Base-by-base conservation (phyloP, 352 stramenopile species). In the Phytopythium cucurbitacearum region DNA sequence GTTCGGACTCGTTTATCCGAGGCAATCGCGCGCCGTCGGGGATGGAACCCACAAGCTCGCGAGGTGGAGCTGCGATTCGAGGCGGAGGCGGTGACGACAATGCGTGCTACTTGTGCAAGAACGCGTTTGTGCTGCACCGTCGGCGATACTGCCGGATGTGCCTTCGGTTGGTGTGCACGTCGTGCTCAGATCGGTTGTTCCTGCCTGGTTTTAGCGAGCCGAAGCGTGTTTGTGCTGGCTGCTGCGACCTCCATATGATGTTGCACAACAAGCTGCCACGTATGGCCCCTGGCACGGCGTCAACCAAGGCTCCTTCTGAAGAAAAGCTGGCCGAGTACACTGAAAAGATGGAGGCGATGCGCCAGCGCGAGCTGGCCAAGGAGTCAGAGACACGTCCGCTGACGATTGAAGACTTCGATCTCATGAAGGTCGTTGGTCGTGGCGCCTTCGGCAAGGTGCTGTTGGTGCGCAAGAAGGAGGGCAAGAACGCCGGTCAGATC, bases 391-490 rank as follows among this genome's bases (percentile, higher is more conserved):
- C 77, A 37, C 59, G 63, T 9, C 85, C 85, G 3, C 52, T 98
- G 36, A 69, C 59, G 38, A 97, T 97, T 55, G 81, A 94, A 4
- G 95, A 98, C 69, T 98, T 98, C 64, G 87, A 98, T 54, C 57
- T 98, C 36, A 72, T 98, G 21, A 97, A 97, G 60, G 92, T 98
- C 8, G 88, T 98, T 9, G 95, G 95, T 12, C 96, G 96, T 46
- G 95, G 95, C 43, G 89, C 91, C 3, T 98, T 98, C 50, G 95
- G 95, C 36, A 98, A 98, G 67, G 92, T 98, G 38, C 71, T 98
- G 59, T 63, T 98, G 5, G 95, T 98, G 12, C 78, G 91, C 36
- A 97, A 97, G 69, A 97, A 97, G 52, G 78, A 85, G 3, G 87
- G 85, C 40, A 93, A 95, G 55, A 79, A 94, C 50, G 67, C 67